phyloP scores from a whole-genome alignment of 176 grass and related monocot species.

The Puccinellia tenuiflora region DNA sequence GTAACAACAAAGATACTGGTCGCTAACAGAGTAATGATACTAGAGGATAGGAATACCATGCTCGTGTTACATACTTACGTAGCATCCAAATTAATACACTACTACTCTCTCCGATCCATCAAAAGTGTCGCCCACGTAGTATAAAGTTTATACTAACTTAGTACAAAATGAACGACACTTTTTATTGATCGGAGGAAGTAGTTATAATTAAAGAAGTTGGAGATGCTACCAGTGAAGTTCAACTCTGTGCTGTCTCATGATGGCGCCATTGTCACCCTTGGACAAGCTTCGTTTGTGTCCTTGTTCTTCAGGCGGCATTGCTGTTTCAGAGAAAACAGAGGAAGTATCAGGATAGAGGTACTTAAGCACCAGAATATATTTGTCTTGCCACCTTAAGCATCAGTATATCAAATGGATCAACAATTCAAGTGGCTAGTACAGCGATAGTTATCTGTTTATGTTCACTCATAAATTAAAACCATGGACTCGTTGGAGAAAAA shows the following conservation, averaged over 20 bases:
- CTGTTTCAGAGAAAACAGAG: background rate
- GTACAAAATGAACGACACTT: no score
- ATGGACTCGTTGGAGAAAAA: background rate
- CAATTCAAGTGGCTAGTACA: background rate
- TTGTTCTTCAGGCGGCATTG: background rate
- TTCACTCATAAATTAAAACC: background rate
- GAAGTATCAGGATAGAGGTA: background rate
- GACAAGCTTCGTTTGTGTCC: background rate
- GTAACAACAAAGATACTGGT: background rate
- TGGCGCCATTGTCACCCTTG: background rate
- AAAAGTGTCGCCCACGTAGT: no score
- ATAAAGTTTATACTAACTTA: no score
- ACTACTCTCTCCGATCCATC: no score
- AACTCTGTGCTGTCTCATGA: background rate
- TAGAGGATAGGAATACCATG: background rate
- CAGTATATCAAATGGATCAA: background rate
- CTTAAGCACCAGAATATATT: background rate
- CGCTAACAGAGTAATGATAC: background rate
- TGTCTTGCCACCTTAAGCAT: background rate
- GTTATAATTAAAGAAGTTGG: background rate
- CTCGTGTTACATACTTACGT: background rate
- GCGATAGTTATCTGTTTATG: background rate
- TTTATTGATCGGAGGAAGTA: no score
- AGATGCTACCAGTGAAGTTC: background rate
- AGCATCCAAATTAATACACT: background rate